Percentiles rank a stretch among this genome's conserved stretches.
phyloP scores from a whole-genome alignment of 768 basidiomycete genomes.

The Amanita polypyramis region DNA sequence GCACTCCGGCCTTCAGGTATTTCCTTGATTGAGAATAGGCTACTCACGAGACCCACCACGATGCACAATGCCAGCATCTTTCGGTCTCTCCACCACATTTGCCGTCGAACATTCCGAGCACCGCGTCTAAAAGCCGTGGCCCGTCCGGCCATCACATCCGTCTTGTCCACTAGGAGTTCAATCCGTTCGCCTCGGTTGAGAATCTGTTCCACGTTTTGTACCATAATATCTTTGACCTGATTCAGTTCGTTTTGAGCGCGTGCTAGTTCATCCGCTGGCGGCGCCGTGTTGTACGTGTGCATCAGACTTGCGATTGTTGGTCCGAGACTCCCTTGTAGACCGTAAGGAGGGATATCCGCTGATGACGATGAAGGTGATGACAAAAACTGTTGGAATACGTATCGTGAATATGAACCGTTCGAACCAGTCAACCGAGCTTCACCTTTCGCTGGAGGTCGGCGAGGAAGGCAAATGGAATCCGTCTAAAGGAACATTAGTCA shows the following conservation, averaged over 20 bases:
- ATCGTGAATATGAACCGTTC: slow-evolving; percentile 4
- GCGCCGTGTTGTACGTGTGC: slow-evolving; percentile 82
- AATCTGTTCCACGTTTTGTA: slow-evolving; percentile 96
- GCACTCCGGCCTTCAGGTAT: neutral
- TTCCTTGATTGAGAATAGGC: slow-evolving; percentile 7
- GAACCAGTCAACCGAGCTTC: slow-evolving; percentile 8
- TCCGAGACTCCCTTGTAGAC: slow-evolving; percentile 63
- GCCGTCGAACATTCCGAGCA: slow-evolving; percentile 68
- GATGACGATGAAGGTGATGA: slow-evolving; percentile 58
- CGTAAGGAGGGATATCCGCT: slow-evolving; percentile 44
- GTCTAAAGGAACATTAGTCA: slow-evolving; percentile 28
- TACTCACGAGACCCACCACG: slow-evolving; percentile 59
- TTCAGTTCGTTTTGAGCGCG: slow-evolving; percentile 84
- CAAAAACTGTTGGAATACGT: slow-evolving; percentile 34
- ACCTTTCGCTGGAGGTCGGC: slow-evolving; percentile 77
- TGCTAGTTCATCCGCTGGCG: slow-evolving; percentile 79
- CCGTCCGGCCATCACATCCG: slow-evolving; percentile 89
- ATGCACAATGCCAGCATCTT: slow-evolving; percentile 58
- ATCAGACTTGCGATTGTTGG: slow-evolving; percentile 64
- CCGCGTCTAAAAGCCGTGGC: slow-evolving; percentile 90
- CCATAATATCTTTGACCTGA: slow-evolving; percentile 95
- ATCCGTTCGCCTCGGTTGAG: slow-evolving; percentile 90
- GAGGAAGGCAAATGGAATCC: slow-evolving; percentile 93
- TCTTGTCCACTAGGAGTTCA: slow-evolving; percentile 94
- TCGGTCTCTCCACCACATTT: slow-evolving; percentile 87